phyloP scores from a whole-genome alignment of 257 asterid genomes.

The Gardenia jasminoides region DNA sequence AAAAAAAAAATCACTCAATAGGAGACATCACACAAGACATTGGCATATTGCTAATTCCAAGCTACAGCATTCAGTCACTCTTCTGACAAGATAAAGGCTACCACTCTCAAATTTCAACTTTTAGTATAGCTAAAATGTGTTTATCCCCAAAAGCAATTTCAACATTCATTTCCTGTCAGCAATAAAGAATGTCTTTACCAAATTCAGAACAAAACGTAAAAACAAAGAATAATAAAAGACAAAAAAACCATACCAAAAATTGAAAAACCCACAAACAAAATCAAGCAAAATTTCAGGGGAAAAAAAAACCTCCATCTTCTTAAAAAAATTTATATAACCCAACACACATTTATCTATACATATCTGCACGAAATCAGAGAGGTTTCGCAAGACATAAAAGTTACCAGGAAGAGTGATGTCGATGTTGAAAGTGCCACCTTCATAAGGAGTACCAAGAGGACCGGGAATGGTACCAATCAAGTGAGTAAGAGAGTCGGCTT shows the following conservation, averaged over 20 bases:
- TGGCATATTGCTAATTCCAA: background rate
- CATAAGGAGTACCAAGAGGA: constrained; percentile 86
- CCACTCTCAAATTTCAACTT: background rate
- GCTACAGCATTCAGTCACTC: background rate
- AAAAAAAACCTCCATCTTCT: background rate
- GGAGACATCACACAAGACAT: background rate
- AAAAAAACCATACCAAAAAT: background rate
- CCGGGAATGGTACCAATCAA: constrained; percentile 91
- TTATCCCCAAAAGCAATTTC: background rate
- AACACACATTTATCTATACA: background rate
- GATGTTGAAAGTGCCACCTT: constrained; percentile 92
- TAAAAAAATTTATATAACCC: background rate
- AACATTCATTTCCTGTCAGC: background rate
- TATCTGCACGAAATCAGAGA: background rate
- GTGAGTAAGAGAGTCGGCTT: constrained; percentile 60
- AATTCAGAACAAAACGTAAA: background rate
- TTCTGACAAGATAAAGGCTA: background rate
- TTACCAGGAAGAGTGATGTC: constrained; percentile 82
- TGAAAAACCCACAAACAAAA: background rate
- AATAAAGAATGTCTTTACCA: background rate
- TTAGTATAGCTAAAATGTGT: background rate
- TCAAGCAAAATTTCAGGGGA: background rate
- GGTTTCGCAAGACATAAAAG: background rate
- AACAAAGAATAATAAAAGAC: too few species aligned
- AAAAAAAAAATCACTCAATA: background rate